Evolutionary conservation across 371 early-diverging fungal species (phyloP).

Genomic region (Sporodiniella umbellata): DNA sequence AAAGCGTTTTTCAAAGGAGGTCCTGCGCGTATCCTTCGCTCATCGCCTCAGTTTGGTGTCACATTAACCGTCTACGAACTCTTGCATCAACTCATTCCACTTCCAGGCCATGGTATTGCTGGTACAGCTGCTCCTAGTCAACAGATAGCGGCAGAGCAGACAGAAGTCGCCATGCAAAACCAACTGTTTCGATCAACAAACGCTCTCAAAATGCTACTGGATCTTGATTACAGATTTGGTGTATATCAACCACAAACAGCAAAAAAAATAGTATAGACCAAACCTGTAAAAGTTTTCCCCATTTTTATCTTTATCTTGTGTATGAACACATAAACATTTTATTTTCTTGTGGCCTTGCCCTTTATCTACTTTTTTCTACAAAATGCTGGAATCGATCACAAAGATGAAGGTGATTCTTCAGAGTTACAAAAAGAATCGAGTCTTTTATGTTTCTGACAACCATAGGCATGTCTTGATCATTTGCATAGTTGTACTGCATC

Average conservation of each 20-base stretch:
- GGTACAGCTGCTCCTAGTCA: slow-evolving; percentile 20
- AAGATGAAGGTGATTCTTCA: no score
- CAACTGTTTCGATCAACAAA: slow-evolving; percentile 57
- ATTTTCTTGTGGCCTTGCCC: no score
- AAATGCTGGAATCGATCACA: no score
- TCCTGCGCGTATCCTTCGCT: slow-evolving; percentile 78
- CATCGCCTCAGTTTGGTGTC: slow-evolving; percentile 96
- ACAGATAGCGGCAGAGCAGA: slow-evolving; percentile 11
- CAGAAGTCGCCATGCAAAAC: slow-evolving; percentile 18
- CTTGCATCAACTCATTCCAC: slow-evolving; percentile 77
- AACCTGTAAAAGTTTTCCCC: no score
- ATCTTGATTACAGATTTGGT: slow-evolving; percentile 59
- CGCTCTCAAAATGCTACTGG: slow-evolving; percentile 64
- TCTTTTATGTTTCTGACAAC: no score
- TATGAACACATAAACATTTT: no score
- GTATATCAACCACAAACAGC: slow-evolving; percentile 30
- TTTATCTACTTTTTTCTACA: no score
- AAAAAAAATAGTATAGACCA: no score
- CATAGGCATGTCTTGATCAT: no score
- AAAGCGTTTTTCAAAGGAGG: slow-evolving; percentile 97
- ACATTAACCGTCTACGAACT: slow-evolving; percentile 93
- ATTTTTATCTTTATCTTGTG: no score
- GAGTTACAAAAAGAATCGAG: no score
- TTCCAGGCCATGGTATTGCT: slow-evolving; percentile 43
- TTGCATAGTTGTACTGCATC: no score